A percentile compares a stretch with the other conserved stretches of the same genome.
Evolutionary conservation across 1,139 yeast genomes (phyloP).

Genomic region (Saccharomyces hybrid): DNA sequence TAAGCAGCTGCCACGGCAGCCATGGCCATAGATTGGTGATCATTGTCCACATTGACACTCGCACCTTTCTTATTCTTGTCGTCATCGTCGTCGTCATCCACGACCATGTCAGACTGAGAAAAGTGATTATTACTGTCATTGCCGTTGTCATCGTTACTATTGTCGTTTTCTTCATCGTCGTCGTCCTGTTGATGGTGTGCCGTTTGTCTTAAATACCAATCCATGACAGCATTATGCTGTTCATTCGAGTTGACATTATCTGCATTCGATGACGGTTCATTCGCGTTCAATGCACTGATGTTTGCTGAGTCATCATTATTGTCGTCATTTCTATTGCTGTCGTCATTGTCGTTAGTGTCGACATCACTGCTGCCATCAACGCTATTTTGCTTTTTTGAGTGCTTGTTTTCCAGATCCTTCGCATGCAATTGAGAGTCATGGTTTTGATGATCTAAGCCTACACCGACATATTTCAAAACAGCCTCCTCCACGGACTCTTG

Average conservation of each 20-base stretch:
- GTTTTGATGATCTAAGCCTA: not conserved
- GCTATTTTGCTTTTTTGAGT: not conserved
- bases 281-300: not conserved
- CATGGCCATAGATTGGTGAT: constrained; percentile 5
- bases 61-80: not conserved
- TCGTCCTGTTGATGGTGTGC: constrained; percentile 12
- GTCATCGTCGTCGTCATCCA: too few species aligned
- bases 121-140: too few species aligned
- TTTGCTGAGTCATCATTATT: constrained; percentile 5
- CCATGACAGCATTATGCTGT: constrained; percentile 23
- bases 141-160: not conserved
- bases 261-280: constrained; percentile 4
- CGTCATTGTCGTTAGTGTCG: constrained; percentile 9
- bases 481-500: constrained; percentile 45
- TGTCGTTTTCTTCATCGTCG: constrained; percentile 16
- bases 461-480: constrained; percentile 59
- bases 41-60: not conserved
- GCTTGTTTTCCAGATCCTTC: not conserved
- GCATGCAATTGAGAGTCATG: not conserved
- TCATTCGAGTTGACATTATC: constrained; percentile 32
- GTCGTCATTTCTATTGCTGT: constrained; percentile 13
- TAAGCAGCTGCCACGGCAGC: not conserved
- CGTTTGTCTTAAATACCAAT: constrained; percentile 30
- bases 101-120: too few species aligned
- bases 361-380: not conserved